A percentile compares a stretch with the other conserved stretches of the same genome.
Evolutionary conservation across 2,329 filamentous ascomycete species (phyloP).

Genomic region (Nemania sp.): DNA sequence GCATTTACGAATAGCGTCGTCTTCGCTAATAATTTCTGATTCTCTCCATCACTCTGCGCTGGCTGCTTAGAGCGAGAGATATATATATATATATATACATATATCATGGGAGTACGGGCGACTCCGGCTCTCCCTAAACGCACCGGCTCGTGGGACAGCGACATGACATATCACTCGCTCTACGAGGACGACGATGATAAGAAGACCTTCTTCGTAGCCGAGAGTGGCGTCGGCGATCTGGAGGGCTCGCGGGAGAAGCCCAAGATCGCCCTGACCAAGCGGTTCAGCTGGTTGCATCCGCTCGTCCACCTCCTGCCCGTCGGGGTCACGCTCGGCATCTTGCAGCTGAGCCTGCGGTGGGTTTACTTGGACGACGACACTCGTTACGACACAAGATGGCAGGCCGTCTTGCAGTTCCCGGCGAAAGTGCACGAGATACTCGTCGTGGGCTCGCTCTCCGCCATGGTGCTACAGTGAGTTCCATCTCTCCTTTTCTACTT

Average conservation of each 20-base stretch:
- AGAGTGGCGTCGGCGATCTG: not conserved
- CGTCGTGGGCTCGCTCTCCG: conserved; percentile 19
- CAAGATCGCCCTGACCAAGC: conserved; percentile 6
- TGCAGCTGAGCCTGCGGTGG: conserved; percentile 10
- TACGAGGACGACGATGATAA: not conserved
- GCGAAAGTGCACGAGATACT: conserved; percentile 23
- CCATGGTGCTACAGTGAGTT: conserved; percentile 23
- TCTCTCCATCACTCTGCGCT: too few relatives aligned
- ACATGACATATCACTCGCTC: not conserved
- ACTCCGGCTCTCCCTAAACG: not conserved
- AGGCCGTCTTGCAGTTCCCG: conserved; percentile 16
- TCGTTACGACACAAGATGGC: conserved; percentile 6
- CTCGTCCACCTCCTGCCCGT: conserved; percentile 22
- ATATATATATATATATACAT: too few relatives aligned
- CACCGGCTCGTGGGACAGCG: not conserved
- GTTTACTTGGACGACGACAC: conserved; percentile 17
- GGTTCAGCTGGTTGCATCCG: conserved; percentile 7
- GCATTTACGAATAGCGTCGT: too few relatives aligned
- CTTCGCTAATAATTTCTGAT: too few relatives aligned
- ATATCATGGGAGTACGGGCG: too few relatives aligned
- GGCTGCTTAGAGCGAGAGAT: too few relatives aligned
- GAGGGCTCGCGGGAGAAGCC: conserved; percentile 5
- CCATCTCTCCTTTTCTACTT: not conserved
- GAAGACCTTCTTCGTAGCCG: not conserved
- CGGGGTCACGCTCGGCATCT: not conserved